A percentile compares a stretch with the other conserved stretches of the same genome.
Conservation (phyloP, 2,329 filamentous ascomycete genomes). For the Ophiostoma novo-ulmi region DNA sequence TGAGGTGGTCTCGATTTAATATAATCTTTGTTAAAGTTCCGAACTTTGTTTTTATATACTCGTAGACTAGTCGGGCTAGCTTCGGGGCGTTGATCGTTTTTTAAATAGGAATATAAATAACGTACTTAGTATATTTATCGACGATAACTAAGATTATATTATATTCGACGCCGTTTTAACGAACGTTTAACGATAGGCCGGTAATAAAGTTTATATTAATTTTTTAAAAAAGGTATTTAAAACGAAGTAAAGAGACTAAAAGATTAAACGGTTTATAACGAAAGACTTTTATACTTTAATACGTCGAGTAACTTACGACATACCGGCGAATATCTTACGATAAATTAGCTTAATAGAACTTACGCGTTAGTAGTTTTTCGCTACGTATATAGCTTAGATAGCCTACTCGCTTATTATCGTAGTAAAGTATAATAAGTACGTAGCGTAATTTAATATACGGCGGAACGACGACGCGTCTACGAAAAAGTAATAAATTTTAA, state of each 20-base stretch:
- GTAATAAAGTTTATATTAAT: background rate
- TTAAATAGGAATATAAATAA: too few relatives aligned
- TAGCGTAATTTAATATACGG: background rate
- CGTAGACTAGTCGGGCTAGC: too few relatives aligned
- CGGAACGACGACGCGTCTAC: background rate
- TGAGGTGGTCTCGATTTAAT: too few relatives aligned
- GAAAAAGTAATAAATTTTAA: too few relatives aligned
- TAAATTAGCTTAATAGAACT: background rate
- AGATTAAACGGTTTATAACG: background rate
- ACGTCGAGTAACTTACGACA: background rate
- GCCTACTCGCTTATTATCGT: background rate
- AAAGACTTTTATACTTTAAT: background rate
- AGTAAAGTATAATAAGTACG: too few relatives aligned
- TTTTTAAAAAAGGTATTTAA: background rate
- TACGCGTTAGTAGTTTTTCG: background rate
- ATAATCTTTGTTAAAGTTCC: background rate
- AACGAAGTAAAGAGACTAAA: background rate
- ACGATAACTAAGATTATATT: background rate
- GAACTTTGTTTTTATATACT: too few relatives aligned
- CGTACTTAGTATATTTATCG: too few relatives aligned
- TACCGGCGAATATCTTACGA: background rate
- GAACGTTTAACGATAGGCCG: background rate
- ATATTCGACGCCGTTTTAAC: background rate
- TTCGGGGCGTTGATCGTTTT: too few relatives aligned
- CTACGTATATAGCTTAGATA: background rate